phyloP scores from a whole-genome alignment of 257 asterid species.

The Solanum ossicruentum region DNA sequence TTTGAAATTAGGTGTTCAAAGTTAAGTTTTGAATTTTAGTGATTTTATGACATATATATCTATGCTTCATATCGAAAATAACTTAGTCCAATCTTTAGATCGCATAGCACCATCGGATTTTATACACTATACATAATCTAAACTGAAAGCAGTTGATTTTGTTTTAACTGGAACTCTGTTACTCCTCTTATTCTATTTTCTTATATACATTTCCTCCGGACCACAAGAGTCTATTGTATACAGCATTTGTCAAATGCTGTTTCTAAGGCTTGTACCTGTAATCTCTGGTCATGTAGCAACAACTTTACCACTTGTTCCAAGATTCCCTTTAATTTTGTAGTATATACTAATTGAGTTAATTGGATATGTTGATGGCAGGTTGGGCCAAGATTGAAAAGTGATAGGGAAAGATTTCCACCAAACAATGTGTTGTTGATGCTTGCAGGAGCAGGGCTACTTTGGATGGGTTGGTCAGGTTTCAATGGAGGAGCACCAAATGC shows the following conservation, averaged over 20 bases:
- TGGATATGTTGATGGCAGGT: conserved; percentile 24
- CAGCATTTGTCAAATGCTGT: too few species aligned
- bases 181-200: background rate
- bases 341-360: background rate
- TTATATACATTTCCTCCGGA: background rate
- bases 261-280: too few species aligned
- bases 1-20: background rate
- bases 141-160: background rate
- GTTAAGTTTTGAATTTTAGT: background rate
- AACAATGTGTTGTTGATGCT: conserved; percentile 73
- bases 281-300: too few species aligned
- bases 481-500: conserved; percentile 92
- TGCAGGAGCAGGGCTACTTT: conserved; percentile 80
- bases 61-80: background rate
- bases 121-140: background rate
- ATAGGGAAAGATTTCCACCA: conserved; percentile 80
- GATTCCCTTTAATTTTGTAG: too few species aligned
- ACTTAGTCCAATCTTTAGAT: background rate
- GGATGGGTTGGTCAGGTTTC: conserved; percentile 99
- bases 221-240: too few species aligned
- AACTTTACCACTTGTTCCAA: too few species aligned
- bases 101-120: background rate
- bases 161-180: background rate
- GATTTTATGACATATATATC: background rate
- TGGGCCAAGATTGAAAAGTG: conserved; percentile 75